phyloP scores from a whole-genome alignment of 116 monocot species.

The Cymodocea nodosa region DNA sequence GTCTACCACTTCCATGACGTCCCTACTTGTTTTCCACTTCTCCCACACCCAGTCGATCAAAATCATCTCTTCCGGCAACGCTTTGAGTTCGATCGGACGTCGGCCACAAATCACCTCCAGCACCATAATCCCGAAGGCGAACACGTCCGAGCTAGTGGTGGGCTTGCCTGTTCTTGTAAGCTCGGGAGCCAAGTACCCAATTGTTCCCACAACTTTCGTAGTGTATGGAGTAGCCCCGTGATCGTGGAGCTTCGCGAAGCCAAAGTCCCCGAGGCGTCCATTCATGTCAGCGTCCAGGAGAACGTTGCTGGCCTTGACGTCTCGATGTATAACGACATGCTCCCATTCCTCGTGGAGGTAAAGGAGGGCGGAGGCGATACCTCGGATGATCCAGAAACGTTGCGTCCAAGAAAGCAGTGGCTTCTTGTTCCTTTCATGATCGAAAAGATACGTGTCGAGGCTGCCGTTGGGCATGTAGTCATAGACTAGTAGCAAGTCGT shows the following conservation, averaged over 20 bases:
- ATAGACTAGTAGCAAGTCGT: slow-evolving; percentile 25
- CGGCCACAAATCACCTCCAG: slow-evolving; percentile 38
- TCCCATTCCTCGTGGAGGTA: slow-evolving; percentile 67
- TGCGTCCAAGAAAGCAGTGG: slow-evolving; percentile 11
- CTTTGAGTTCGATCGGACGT: slow-evolving; percentile 28
- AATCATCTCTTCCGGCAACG: slow-evolving; percentile 8
- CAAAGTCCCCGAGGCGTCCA: slow-evolving; percentile 48
- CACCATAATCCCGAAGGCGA: slow-evolving; percentile 40
- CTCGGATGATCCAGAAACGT: slow-evolving; percentile 20
- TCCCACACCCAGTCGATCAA: slow-evolving; percentile 26
- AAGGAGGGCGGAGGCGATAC: slow-evolving; percentile 22
- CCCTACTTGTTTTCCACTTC: slow-evolving; percentile 9
- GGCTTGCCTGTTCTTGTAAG: slow-evolving; percentile 24
- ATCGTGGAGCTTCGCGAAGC: slow-evolving; percentile 48
- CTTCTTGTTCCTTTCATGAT: neutral
- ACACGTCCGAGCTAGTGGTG: slow-evolving; percentile 35
- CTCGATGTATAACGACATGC: no score
- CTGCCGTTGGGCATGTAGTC: slow-evolving; percentile 43
- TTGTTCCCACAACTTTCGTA: slow-evolving; percentile 46
- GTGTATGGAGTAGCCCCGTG: slow-evolving; percentile 36
- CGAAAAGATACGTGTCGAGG: slow-evolving; percentile 32
- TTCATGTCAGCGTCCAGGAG: no score
- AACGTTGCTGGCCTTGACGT: no score
- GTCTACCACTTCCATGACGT: no score
- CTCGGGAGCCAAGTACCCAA: slow-evolving; percentile 62